Conservation (phyloP, 208 protist species). For the Leishmania mexicana region DNA sequence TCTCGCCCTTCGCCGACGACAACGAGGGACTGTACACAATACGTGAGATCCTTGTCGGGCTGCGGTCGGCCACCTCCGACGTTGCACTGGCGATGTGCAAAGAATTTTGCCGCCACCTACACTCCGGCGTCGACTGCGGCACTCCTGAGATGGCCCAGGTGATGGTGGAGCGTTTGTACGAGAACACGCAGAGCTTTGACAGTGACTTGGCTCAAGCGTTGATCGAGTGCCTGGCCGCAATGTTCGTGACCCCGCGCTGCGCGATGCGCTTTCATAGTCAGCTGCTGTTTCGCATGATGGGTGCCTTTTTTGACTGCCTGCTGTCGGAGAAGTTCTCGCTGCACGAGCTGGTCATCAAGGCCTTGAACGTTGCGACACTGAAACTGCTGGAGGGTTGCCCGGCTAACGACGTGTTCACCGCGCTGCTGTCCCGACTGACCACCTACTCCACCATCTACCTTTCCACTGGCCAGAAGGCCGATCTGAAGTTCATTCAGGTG, state of each 20-base stretch:
- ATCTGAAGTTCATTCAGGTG: constrained; percentile 91
- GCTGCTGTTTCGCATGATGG: constrained; percentile 69
- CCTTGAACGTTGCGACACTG: constrained; percentile 86
- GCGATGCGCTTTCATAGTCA: constrained; percentile 68
- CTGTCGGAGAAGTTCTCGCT: constrained; percentile 81
- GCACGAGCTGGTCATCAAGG: constrained; percentile 68
- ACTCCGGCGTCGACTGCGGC: constrained; percentile 66
- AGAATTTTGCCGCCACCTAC: constrained; percentile 69
- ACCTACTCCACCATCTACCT: constrained; percentile 84
- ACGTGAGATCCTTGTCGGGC: constrained; percentile 75
- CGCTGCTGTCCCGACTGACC: constrained; percentile 78
- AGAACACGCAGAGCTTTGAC: constrained; percentile 68
- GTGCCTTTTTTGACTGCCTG: constrained; percentile 87
- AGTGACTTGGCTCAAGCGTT: constrained; percentile 54
- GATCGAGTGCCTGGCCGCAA: constrained; percentile 68
- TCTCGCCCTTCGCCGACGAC: background rate
- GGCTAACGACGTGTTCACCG: constrained; percentile 81
- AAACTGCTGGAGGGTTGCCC: constrained; percentile 69
- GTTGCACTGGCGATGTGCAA: constrained; percentile 67
- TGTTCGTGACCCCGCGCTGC: constrained; percentile 53
- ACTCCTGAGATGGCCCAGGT: constrained; percentile 80
- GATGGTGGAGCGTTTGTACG: constrained; percentile 80
- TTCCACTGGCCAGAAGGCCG: constrained; percentile 54
- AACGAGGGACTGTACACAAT: constrained; percentile 69
- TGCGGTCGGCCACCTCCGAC: constrained; percentile 58